Conservation (phyloP, 345 rosid species). For the Microthlaspi erraticum region DNA sequence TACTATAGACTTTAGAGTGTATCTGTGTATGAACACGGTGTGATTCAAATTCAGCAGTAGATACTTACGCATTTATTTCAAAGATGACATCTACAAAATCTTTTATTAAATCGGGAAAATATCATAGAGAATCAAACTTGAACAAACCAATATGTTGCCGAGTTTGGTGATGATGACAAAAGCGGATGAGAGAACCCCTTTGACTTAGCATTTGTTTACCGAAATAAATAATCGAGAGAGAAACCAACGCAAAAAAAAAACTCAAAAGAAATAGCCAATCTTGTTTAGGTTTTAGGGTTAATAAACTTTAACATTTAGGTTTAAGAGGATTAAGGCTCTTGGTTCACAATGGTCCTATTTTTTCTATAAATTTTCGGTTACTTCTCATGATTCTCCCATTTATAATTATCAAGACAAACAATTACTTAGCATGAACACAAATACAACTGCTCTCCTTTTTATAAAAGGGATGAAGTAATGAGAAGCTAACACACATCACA, state of each 20-base stretch:
- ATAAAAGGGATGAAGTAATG: constrained; percentile 2
- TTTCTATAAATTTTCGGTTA: not conserved
- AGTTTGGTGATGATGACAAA: constrained; percentile 42
- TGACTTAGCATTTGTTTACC: constrained; percentile 25
- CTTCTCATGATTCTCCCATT: not conserved
- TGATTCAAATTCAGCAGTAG: constrained; percentile 16
- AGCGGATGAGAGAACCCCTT: constrained; percentile 28
- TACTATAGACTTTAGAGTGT: not conserved
- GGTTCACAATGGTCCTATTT: not conserved
- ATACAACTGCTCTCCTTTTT: constrained; percentile 35
- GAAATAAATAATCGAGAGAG: not conserved
- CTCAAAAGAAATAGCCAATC: not conserved
- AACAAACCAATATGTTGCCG: constrained; percentile 26
- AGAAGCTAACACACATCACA: constrained; percentile 24
- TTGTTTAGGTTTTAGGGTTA: constrained; percentile 12
- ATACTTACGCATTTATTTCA: constrained; percentile 24
- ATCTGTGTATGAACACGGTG: constrained; percentile 38
- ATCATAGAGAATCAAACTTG: constrained; percentile 38
- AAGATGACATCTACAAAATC: constrained; percentile 39
- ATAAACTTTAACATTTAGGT: not conserved
- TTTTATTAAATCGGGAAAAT: constrained; percentile 26
- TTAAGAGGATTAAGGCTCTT: not conserved
- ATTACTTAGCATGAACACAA: not conserved
- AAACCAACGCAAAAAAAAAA: not conserved
- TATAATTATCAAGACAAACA: not conserved